Percentiles rank a stretch among this genome's conserved stretches.
These are phyloP conservation scores for Neocallimastix lanati DNA, from an alignment of 192 early-diverging fungal genomes.

Conservation along the genomic window DNA sequence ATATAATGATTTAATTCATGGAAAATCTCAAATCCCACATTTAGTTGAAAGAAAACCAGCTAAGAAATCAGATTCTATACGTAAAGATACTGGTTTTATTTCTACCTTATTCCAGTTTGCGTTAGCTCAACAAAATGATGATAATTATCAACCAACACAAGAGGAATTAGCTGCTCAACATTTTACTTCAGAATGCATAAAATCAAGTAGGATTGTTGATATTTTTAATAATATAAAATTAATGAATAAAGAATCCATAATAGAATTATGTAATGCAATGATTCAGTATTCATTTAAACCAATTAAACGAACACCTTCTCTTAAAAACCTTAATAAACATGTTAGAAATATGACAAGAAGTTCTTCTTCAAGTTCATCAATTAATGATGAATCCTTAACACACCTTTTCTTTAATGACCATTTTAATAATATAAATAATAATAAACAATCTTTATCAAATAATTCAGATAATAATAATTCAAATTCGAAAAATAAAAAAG, in stretches of 20 bases:
- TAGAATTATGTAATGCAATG: background rate
- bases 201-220: slow-evolving; percentile 40
- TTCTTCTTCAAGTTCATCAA: background rate
- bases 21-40: slow-evolving; percentile 47
- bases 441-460: background rate
- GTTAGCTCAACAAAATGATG: slow-evolving; percentile 21
- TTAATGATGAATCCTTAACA: background rate
- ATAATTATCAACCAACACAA: slow-evolving; percentile 27
- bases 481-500: background rate
- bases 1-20: slow-evolving; percentile 54
- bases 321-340: background rate
- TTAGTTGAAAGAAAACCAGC: slow-evolving; percentile 11
- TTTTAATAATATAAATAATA: background rate
- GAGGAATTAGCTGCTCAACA: slow-evolving; percentile 51
- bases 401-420: background rate
- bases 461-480: background rate
- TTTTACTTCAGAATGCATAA: slow-evolving; percentile 46
- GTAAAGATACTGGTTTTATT: slow-evolving; percentile 45
- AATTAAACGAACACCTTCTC: background rate
- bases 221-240: slow-evolving; percentile 29
- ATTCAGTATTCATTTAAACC: slow-evolving; percentile 3
- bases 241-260: slow-evolving; percentile 20
- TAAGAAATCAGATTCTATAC: slow-evolving; percentile 16
- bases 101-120: slow-evolving; percentile 65
- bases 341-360: background rate